Percentiles rank a stretch among this genome's conserved stretches.
phyloP scores from a whole-genome alignment of 1,139 yeast genomes.

The Debaryomycetaceae sp. region DNA sequence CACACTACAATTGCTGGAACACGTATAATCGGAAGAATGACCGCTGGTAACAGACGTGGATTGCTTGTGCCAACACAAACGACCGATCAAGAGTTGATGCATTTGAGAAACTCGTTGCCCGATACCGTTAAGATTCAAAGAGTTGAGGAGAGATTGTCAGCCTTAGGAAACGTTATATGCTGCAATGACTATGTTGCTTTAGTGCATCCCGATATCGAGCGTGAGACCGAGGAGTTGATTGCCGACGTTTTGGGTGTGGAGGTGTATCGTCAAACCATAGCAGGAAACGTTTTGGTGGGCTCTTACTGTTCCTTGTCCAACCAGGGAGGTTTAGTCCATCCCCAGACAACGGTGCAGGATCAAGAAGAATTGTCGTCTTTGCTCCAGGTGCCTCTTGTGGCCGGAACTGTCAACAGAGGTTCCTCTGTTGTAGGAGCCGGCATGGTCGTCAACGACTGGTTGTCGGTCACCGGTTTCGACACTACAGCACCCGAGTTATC shows the following conservation, averaged over 20 bases:
- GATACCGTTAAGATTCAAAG: slow-evolving; percentile 94
- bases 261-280: slow-evolving; percentile 98
- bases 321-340: slow-evolving; percentile 98
- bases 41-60: slow-evolving; percentile 98
- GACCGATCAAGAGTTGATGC: slow-evolving; percentile 98
- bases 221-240: slow-evolving; percentile 97
- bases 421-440: slow-evolving; percentile 98
- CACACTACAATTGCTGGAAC: slow-evolving; percentile 98
- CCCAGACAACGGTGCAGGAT: slow-evolving; percentile 94
- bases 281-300: slow-evolving; percentile 97
- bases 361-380: slow-evolving; percentile 96
- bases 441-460: slow-evolving; percentile 97
- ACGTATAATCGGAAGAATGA: slow-evolving; percentile 96
- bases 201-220: slow-evolving; percentile 98
- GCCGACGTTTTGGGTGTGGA: slow-evolving; percentile 99
- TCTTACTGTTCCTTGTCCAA: slow-evolving; percentile 92
- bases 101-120: slow-evolving; percentile 95
- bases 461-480: slow-evolving; percentile 94
- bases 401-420: slow-evolving; percentile 98
- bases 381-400: slow-evolving; percentile 95
- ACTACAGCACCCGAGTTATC: slow-evolving; percentile 98
- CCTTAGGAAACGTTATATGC: slow-evolving; percentile 96
- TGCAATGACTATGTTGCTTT: slow-evolving; percentile 98
- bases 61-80: slow-evolving; percentile 95
- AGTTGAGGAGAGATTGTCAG: slow-evolving; percentile 95